Percentiles rank a stretch among this genome's conserved stretches.
Evolutionary conservation across 768 basidiomycete species (phyloP).

Genomic region (Aureoboletus auriporus): DNA sequence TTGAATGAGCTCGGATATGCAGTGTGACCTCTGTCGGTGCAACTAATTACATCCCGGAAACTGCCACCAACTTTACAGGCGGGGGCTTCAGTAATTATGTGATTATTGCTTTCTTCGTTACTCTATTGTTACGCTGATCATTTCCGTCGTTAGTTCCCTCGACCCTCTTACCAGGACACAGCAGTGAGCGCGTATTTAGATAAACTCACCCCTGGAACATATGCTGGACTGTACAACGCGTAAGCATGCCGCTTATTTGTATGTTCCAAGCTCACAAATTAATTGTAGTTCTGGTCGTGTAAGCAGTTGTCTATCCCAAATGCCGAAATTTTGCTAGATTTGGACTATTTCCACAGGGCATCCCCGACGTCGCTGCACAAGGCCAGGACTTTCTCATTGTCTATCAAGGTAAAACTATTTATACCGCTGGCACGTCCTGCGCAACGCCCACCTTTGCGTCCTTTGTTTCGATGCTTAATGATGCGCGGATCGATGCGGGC

Average conservation of each 20-base stretch:
- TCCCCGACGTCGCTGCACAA: slow-evolving; percentile 68
- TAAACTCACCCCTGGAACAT: slow-evolving; percentile 43
- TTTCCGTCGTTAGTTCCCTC: slow-evolving; percentile 39
- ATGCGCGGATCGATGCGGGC: slow-evolving; percentile 45
- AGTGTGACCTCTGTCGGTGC: slow-evolving; percentile 78
- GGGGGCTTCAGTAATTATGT: slow-evolving; percentile 75
- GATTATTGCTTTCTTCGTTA: neutral
- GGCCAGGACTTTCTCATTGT: slow-evolving; percentile 46
- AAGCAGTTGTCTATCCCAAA: slow-evolving; percentile 2
- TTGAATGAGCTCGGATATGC: neutral
- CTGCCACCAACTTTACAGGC: slow-evolving; percentile 57
- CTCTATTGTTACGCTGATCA: slow-evolving; percentile 5
- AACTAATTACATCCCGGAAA: slow-evolving; percentile 56
- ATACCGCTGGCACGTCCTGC: slow-evolving; percentile 62
- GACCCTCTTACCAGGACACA: slow-evolving; percentile 49
- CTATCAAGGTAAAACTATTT: slow-evolving; percentile 32
- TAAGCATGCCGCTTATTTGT: slow-evolving; percentile 25
- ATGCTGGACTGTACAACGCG: slow-evolving; percentile 58
- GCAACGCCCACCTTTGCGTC: slow-evolving; percentile 62
- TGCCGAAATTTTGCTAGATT: neutral
- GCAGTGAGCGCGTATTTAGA: slow-evolving; percentile 44
- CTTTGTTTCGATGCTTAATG: slow-evolving; percentile 62
- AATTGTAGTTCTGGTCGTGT: slow-evolving; percentile 48
- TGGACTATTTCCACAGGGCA: slow-evolving; percentile 32
- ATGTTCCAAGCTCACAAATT: neutral